Base-by-base conservation (phyloP, 2,329 filamentous ascomycete species). In the Diaporthe nobilis region DNA sequence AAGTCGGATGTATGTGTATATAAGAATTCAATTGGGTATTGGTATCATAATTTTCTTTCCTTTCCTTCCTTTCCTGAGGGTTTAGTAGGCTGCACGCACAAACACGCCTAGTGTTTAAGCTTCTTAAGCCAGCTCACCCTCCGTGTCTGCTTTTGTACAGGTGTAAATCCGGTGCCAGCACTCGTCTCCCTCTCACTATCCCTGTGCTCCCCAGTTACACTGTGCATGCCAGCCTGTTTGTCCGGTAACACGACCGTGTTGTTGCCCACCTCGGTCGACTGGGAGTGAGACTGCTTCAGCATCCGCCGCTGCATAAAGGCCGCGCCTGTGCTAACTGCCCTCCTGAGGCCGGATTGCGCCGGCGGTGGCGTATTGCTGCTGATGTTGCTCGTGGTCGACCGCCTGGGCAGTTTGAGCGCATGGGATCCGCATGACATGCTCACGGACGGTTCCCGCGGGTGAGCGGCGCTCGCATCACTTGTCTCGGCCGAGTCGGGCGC, bases 271-370 rank as follows among this genome's bases (percentile, higher is more conserved):
- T 53, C 61, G 2, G 65, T n/a, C 8, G 71, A 58, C 20, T 71
- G 47, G 25, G 47, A 67, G 9, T 74, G 61, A 17, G 63, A 60
- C 60, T 81, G 78, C 42, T 77, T 75, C 65, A 80, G 77, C 49
- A 81, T 81, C n/a, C 82, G 82, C 34, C 83, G 83, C 73, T 87
- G 85, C 81, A 88, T 85, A 71, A 86, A 88, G 6, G 86, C 85
- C 1, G 86, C 85, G 0, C 88, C 88, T 0, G 85, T 86, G 57
- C 87, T 89, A 4, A 86, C 85, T 2, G 87, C 83, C 34, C 87
- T 83, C 44, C 83, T 84, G 13, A 82, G 25, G 42, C 76, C 72
- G 7, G 44, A 60, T 39, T 76, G 76, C 44, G 49, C 49, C 17
- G 71, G 31, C 12, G 71, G 31, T 31, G 39, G 37, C 44, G 55